Evolutionary conservation across 441 rosid genomes (phyloP).

Genomic region (Hypseocharis bilobata): DNA sequence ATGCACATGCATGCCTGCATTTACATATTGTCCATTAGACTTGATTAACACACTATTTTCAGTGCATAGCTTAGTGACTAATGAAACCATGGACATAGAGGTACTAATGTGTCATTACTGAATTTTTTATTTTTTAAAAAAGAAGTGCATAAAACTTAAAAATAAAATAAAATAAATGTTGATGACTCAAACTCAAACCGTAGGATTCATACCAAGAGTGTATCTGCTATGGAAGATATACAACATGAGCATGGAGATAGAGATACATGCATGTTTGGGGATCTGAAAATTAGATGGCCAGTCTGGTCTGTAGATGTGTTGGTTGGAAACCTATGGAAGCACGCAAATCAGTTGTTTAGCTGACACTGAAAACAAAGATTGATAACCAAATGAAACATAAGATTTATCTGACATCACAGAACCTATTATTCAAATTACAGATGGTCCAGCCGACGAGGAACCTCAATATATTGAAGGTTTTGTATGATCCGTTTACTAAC

Average conservation of each 20-base stretch:
- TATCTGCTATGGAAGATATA: constrained; percentile 16
- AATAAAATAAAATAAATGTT: background rate
- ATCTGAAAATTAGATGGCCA: constrained; percentile 16
- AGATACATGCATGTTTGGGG: constrained; percentile 16
- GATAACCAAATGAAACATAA: constrained; percentile 3
- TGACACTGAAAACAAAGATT: constrained; percentile 31
- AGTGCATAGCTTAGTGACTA: constrained; percentile 12
- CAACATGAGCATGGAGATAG: constrained; percentile 16
- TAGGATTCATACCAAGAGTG: background rate
- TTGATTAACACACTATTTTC: background rate
- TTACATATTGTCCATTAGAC: background rate
- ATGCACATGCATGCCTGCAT: background rate
- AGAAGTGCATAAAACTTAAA: no score
- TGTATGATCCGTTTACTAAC: constrained; percentile 3
- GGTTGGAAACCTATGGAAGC: constrained; percentile 45
- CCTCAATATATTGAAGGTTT: constrained; percentile 33
- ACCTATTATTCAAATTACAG: constrained; percentile 22
- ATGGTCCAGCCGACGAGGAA: constrained; percentile 36
- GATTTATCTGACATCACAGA: constrained; percentile 29
- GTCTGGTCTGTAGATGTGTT: constrained; percentile 26
- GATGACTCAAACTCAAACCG: constrained; percentile 10
- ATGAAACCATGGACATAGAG: background rate
- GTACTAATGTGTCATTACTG: no score
- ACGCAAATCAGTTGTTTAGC: constrained; percentile 67
- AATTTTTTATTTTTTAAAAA: no score